Percentiles rank a stretch among this genome's conserved stretches.
Conservation (phyloP, 768 basidiomycete genomes). For the Xanthoconium stramineum region DNA sequence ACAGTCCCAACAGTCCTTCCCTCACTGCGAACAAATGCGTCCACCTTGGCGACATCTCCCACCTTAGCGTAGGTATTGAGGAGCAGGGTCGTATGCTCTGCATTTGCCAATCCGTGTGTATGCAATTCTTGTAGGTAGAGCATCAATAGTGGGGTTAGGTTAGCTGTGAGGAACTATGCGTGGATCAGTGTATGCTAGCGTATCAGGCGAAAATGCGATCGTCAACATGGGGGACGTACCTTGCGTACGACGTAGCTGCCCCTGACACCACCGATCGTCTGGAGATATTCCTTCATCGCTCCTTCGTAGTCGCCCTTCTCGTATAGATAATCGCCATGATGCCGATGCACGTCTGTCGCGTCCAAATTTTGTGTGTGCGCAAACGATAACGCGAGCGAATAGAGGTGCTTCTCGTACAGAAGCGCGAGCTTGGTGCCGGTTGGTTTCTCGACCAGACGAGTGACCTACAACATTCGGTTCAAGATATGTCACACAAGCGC, state of each 20-base stretch:
- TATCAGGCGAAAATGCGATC: background rate
- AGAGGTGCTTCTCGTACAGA: constrained; percentile 78
- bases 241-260: constrained; percentile 98
- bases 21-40: constrained; percentile 90
- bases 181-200: constrained; percentile 4
- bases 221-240: constrained; percentile 39
- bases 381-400: constrained; percentile 74
- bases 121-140: constrained; percentile 97
- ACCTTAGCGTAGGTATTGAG: constrained; percentile 98
- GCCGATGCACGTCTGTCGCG: constrained; percentile 84
- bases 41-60: constrained; percentile 83
- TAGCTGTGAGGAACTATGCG: constrained; percentile 88
- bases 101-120: constrained; percentile 82
- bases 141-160: constrained; percentile 91
- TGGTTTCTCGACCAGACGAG: constrained; percentile 70
- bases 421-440: constrained; percentile 84
- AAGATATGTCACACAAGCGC: background rate
- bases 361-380: constrained; percentile 79
- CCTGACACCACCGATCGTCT: constrained; percentile 85
- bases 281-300: constrained; percentile 88
- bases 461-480: constrained; percentile 42
- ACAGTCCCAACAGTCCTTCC: constrained; percentile 42
- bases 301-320: constrained; percentile 88
- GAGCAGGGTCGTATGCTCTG: constrained; percentile 94
- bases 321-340: constrained; percentile 92